phyloP scores from a whole-genome alignment of 192 early-diverging fungal genomes.

The Linnemannia hyalina region DNA sequence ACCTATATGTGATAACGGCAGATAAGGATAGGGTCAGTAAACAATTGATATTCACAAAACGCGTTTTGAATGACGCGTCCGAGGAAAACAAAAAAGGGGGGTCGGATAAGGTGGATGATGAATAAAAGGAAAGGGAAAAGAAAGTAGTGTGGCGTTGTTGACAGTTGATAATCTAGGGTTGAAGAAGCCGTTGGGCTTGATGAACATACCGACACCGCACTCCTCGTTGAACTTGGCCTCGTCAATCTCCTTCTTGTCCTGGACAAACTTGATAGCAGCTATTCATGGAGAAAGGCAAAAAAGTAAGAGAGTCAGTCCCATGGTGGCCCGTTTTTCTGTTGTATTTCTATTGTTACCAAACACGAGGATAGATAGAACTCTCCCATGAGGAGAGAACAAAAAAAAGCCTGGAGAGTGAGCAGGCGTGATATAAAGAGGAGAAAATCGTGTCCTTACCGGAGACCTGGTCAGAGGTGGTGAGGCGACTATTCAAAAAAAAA shows the following conservation, averaged over 20 bases:
- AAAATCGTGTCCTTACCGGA: conserved; percentile 66
- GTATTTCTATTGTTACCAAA: background rate
- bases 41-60: background rate
- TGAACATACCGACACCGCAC: conserved; percentile 90
- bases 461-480: conserved; percentile 89
- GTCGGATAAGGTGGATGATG: background rate
- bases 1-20: conserved; percentile 64
- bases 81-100: background rate
- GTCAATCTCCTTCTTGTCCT: conserved; percentile 68
- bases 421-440: background rate
- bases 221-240: conserved; percentile 83
- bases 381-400: background rate
- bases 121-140: background rate
- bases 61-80: conserved; percentile 11
- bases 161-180: background rate
- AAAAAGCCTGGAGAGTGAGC: conserved; percentile 11
- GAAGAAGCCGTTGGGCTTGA: background rate
- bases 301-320: background rate
- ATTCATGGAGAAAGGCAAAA: conserved; percentile 10
- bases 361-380: conserved; percentile 4
- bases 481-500: conserved; percentile 12
- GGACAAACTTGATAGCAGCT: conserved; percentile 94
- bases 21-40: background rate
- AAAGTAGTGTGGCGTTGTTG: background rate
- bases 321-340: background rate